Base-by-base conservation (phyloP, 169 alveolate genomes). In the Nephromyces sp. region DNA sequence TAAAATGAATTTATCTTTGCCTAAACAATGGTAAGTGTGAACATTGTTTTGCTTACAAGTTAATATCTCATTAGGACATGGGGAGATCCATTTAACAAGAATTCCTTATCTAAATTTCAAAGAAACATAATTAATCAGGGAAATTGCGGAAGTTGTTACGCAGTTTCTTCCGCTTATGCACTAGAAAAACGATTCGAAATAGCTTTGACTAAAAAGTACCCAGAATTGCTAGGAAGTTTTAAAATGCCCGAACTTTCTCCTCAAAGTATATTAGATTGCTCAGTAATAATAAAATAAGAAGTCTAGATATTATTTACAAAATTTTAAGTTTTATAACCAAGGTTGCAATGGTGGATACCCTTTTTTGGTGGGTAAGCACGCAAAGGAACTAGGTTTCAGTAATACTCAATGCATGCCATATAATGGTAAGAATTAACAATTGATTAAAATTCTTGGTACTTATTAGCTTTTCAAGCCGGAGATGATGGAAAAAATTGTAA, bases 101-200 rank as follows among this genome's bases (percentile, higher is more conserved):
- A n/a, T 3, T 52, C 67, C 6, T 75, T 61, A 52, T 51, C 52
- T 29, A 66, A 75, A 30, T 61, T 6, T 4, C 2, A 75, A 4
- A 75, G 68, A 21, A 33, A 67, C 1, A 71, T 75, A 35, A 22
- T 75, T 8, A 51, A 75, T 43, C 81, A 75, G 34, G 64, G 91
- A 30, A 87, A 89, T 29, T 95, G 99, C 75, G 98, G 99, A 22
- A 92, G 96, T 32, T 95, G 99, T 72, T 95, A 95, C 84, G 91
- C 95, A 22, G 79, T 90, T 62, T 78, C 98, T 24, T 83, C 95
- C 33, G 81, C 89, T 8, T 85, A 77, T 53, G 81, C 81, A 25
- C 80, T 94, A 8, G 93, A 89, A 66, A 90, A 90, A 43, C 75
- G 98, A 27, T 75, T 75, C 33, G 77, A 68, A 62, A 75, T 75